Conservation (phyloP, 2,329 filamentous ascomycete species). For the Paecilomyces fulvus region DNA sequence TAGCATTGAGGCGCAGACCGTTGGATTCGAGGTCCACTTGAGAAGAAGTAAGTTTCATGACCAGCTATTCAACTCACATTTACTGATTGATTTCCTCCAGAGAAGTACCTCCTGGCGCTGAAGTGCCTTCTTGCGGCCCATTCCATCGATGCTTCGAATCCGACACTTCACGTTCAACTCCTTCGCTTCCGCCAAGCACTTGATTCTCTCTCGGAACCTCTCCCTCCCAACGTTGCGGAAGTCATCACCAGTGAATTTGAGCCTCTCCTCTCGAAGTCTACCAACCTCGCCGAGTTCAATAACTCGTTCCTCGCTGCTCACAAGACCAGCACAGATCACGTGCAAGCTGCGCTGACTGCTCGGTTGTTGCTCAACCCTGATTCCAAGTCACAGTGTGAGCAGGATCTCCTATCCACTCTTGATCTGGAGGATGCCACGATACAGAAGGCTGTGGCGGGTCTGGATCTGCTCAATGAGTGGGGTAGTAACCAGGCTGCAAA, state of each 20-base stretch:
- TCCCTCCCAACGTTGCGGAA: slow-evolving; percentile 57
- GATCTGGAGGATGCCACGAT: slow-evolving; percentile 44
- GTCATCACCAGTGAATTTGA: slow-evolving; percentile 63
- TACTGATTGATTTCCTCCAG: slow-evolving; percentile 40
- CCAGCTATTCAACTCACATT: background rate
- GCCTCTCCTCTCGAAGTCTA: slow-evolving; percentile 46
- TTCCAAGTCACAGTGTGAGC: slow-evolving; percentile 49
- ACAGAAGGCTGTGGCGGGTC: slow-evolving; percentile 49
- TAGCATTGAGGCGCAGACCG: slow-evolving; percentile 71
- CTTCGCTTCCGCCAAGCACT: slow-evolving; percentile 60
- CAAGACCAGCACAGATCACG: slow-evolving; percentile 52
- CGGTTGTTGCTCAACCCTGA: slow-evolving; percentile 51
- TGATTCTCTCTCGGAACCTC: slow-evolving; percentile 48
- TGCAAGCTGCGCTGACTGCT: slow-evolving; percentile 55
- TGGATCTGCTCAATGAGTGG: slow-evolving; percentile 45
- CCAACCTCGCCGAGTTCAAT: slow-evolving; percentile 57
- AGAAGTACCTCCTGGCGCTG: slow-evolving; percentile 79
- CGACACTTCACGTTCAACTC: slow-evolving; percentile 67
- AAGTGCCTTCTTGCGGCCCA: slow-evolving; percentile 72
- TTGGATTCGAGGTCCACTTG: slow-evolving; percentile 84
- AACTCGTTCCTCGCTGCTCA: slow-evolving; percentile 56
- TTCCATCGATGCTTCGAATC: slow-evolving; percentile 59
- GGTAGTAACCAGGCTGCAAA: slow-evolving; percentile 41
- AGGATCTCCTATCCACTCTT: slow-evolving; percentile 54
- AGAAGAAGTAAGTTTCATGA: slow-evolving; percentile 58